A percentile compares a stretch with the other conserved stretches of the same genome.
Conservation (phyloP, 495 filamentous ascomycete species). For the Penicillium malachiteum region DNA sequence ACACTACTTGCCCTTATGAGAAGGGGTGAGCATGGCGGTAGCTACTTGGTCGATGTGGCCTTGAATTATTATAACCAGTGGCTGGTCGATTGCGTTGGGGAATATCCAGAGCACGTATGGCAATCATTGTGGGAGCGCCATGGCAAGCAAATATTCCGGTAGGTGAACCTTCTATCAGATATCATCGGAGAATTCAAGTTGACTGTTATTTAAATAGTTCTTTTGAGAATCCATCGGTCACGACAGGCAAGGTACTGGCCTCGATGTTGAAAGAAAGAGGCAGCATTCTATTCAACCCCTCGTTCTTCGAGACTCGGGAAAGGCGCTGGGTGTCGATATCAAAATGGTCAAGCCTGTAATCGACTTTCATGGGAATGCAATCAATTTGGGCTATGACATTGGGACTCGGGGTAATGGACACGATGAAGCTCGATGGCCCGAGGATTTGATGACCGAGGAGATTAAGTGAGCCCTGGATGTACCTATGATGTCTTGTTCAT, state of each 20-base stretch:
- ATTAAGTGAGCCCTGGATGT: no score
- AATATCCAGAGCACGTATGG: not conserved
- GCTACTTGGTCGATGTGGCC: not conserved
- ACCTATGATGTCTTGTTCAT: no score
- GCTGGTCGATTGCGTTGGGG: not conserved
- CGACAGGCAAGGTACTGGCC: not conserved
- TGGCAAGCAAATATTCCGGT: not conserved
- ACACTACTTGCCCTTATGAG: not conserved
- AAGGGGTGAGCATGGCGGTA: not conserved
- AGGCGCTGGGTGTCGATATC: no score
- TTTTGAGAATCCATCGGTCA: not conserved
- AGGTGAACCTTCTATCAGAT: no score
- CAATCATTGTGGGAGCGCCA: not conserved
- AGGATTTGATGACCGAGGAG: no score
- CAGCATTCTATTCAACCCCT: not conserved
- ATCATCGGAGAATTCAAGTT: no score
- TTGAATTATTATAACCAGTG: not conserved
- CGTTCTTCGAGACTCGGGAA: not conserved
- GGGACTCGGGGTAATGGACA: no score
- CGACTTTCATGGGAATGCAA: no score
- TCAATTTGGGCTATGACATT: no score
- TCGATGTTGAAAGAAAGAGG: not conserved
- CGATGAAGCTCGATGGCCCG: no score
- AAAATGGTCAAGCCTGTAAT: no score
- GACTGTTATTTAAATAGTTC: no score